Base-by-base conservation (phyloP, 192 early-diverging fungal species). In the Helicostylum pulchrum region DNA sequence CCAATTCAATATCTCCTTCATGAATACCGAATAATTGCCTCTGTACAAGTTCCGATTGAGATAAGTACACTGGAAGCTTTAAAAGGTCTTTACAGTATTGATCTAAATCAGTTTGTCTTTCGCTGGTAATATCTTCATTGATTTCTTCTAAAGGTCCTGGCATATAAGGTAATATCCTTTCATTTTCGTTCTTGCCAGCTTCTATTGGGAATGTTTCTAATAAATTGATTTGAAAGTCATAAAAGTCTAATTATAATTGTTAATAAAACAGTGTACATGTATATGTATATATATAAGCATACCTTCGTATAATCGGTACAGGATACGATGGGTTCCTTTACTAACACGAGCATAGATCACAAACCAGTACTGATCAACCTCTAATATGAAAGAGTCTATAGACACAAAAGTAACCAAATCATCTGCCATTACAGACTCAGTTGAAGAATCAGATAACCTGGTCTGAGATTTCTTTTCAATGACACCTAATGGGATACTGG, bases 261-360 rank as follows among this genome's bases (percentile, higher is more conserved):
- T 20, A 11, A 48, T 30, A 15, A 51, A 44, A 46, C 1, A 0
- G 14, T 10, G 10, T 20, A 50, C 2, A 15, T 19, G n/a, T n/a
- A n/a, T n/a, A n/a, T n/a, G n/a, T 58, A 58, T 1, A 42, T 39
- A 9, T 56, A 11, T 47, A n/a, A 7, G 7, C 19, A 42, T 56
- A 73, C 71, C 71, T 64, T 92, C 88, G 71, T 92, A 92, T n/a
- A 86, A 70, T 39, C 90, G 82, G 63, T 82, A 88, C 19, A 92
- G 66, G 51, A 82, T 80, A 53, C 90, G 80, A 50, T 80, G 78
- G 6, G 78, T 73, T n/a, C 85, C 85, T 54, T 83, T 76, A 53
- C 58, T 52, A 19, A 87, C 74, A 21, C 80, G 72, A 15, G 82
- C 82, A 59, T 77, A 74, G n/a, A 92, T 75, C 32, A 86, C 70